Evolutionary conservation across 2,329 filamentous ascomycete genomes (phyloP), one percentile per base, ranked within the genome.

Genomic region (Neonectria neomacrospora): DNA sequence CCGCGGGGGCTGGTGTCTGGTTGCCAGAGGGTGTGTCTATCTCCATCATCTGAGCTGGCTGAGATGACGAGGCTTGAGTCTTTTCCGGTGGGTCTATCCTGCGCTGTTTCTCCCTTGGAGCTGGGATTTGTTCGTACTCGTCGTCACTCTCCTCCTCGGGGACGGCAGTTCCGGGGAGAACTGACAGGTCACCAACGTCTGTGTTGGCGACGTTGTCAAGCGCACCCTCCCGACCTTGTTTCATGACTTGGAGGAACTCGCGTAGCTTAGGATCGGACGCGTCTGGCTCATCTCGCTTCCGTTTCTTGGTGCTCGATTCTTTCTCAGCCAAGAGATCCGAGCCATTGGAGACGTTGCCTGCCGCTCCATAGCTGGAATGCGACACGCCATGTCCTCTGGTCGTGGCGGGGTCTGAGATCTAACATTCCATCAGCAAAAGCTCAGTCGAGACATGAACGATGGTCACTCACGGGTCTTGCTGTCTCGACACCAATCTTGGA

Each of bases 401-500:
- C 67, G 75, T 76, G 50, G 79, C 74, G 56, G 79, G 77, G 75
- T 86, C 83, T 74, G 80, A 79, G 73, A 80, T 80, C 78, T 80
- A 71, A 53, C 76, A 80, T 80, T 80, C 77, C 78, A 73, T 80
- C 63, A 80, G 76, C 58, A 73, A 61, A 58, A 44, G 37, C 41
- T 60, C 60, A 55, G 58, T 65, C 63, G 47, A 69, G 70, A 68
- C 56, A 69, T 55, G 42, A 53, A 34, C 39, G 54, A 53, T 50
- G 58, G 45, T 52, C 42, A 76, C 84, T 75, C 77, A 96, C 91
- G 64, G 96, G 91, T 77, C 88, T 90, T 60, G 96, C 96, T 74
- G 96, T 82, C 81, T 97, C 94, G 66, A 97, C 96, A 30, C 86
- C 86, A 73, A 99, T 94, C 82, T 91, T 96, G 61, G 94, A 97